Evolutionary conservation across 129 eudicot species (phyloP).

Genomic region (Tagetes erecta): DNA sequence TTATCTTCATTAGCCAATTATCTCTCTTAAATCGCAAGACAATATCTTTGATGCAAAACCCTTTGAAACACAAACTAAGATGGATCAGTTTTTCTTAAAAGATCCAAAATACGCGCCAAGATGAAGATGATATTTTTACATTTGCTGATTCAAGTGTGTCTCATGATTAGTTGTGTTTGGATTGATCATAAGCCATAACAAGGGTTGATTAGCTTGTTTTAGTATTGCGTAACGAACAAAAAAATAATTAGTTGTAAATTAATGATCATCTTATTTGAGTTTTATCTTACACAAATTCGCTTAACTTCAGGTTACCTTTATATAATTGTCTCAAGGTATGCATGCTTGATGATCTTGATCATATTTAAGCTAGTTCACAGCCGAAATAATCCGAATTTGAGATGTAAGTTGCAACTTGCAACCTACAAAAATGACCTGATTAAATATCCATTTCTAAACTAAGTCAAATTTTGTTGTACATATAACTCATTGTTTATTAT

Average conservation of each 20-base stretch:
- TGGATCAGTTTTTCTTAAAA: slow-evolving; percentile 21
- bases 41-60: slow-evolving; percentile 9
- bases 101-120: neutral
- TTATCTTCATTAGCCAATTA: slow-evolving; percentile 51
- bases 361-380: neutral
- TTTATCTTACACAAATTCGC: neutral
- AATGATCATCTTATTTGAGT: neutral
- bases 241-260: neutral
- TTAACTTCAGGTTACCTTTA: neutral
- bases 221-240: neutral
- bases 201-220: slow-evolving; percentile 1
- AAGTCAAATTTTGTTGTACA: neutral
- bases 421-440: neutral
- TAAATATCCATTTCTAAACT: neutral
- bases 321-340: neutral
- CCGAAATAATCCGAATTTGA: neutral
- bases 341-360: neutral
- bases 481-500: neutral
- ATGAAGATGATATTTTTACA: neutral
- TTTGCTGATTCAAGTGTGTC: neutral
- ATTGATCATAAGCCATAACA: slow-evolving; percentile 18
- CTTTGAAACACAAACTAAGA: slow-evolving; percentile 3
- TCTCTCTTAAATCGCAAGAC: slow-evolving; percentile 22
- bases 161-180: neutral
- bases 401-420: slow-evolving; percentile 3